Evolutionary conservation across 2,329 filamentous ascomycete species (phyloP).

Genomic region (Coleophoma eucalyptorum): DNA sequence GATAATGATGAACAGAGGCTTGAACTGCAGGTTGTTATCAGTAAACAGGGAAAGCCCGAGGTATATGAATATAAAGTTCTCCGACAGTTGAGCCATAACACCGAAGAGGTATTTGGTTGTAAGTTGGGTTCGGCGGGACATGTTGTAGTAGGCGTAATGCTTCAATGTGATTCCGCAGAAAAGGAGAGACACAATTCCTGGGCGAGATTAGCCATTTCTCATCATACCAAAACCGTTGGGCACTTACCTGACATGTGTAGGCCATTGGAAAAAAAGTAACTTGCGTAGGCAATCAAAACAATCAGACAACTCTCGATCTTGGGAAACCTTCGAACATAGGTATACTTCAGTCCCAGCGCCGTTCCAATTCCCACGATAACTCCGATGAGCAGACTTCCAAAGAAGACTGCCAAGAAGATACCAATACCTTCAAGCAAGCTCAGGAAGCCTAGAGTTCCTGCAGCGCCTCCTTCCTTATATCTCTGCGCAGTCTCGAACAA

Average conservation of each 20-base stretch:
- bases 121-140: slow-evolving; percentile 95
- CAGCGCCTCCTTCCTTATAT: slow-evolving; percentile 74
- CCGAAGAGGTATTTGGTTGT: slow-evolving; percentile 98
- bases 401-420: slow-evolving; percentile 94
- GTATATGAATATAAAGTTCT: slow-evolving; percentile 99
- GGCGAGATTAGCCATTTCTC: not conserved
- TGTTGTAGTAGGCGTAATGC: slow-evolving; percentile 99
- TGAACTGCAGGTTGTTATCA: slow-evolving; percentile 81
- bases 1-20: slow-evolving; percentile 91
- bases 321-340: slow-evolving; percentile 84
- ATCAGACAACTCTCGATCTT: slow-evolving; percentile 97
- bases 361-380: slow-evolving; percentile 82
- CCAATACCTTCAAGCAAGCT: slow-evolving; percentile 89
- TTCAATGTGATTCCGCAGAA: slow-evolving; percentile 99
- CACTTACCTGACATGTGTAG: slow-evolving; percentile 90
- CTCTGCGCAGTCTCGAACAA: slow-evolving; percentile 96
- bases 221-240: slow-evolving; percentile 4
- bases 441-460: slow-evolving; percentile 67
- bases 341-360: slow-evolving; percentile 89
- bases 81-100: slow-evolving; percentile 87
- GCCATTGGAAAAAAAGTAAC: slow-evolving; percentile 96
- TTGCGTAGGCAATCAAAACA: slow-evolving; percentile 90
- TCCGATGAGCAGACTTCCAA: slow-evolving; percentile 87
- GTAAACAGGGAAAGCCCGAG: slow-evolving; percentile 93
- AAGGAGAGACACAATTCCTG: slow-evolving; percentile 81